Evolutionary conservation across 129 eudicot species (phyloP).

Genomic region (Dittrichia graveolens): DNA sequence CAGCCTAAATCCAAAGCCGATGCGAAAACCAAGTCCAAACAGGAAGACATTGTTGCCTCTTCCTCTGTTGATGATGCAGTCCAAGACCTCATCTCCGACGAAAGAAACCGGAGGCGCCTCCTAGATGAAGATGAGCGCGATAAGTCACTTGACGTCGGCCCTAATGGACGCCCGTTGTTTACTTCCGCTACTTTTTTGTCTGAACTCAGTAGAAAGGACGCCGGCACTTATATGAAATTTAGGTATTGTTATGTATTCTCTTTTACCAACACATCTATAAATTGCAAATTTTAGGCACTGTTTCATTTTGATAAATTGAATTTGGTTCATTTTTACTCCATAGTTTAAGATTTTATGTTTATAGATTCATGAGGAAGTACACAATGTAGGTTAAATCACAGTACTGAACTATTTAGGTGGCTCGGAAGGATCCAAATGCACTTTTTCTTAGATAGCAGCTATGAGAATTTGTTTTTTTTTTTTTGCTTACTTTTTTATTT

Average conservation of each 20-base stretch:
- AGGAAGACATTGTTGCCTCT: constrained; percentile 32
- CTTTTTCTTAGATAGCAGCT: too few relatives aligned
- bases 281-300: background rate
- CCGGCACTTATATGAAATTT: constrained; percentile 63
- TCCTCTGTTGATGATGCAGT: constrained; percentile 35
- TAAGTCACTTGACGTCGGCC: constrained; percentile 75
- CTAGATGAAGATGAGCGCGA: constrained; percentile 67
- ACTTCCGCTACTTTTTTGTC: constrained; percentile 51
- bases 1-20: constrained; percentile 38
- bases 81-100: constrained; percentile 36
- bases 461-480: background rate
- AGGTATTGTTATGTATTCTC: constrained; percentile 35
- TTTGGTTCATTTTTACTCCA: background rate
- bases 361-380: background rate
- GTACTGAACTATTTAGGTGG: too few relatives aligned
- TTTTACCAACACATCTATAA: background rate
- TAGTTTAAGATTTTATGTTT: background rate
- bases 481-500: background rate
- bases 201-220: constrained; percentile 48
- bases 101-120: constrained; percentile 42
- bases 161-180: constrained; percentile 69
- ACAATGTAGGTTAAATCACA: background rate
- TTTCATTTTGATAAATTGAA: background rate
- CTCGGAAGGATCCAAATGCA: too few relatives aligned
- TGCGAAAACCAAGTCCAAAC: constrained; percentile 33